These are phyloP conservation scores for Rhododendron molle DNA, from an alignment of 148 eudicot genomes.

Conservation along the genomic window DNA sequence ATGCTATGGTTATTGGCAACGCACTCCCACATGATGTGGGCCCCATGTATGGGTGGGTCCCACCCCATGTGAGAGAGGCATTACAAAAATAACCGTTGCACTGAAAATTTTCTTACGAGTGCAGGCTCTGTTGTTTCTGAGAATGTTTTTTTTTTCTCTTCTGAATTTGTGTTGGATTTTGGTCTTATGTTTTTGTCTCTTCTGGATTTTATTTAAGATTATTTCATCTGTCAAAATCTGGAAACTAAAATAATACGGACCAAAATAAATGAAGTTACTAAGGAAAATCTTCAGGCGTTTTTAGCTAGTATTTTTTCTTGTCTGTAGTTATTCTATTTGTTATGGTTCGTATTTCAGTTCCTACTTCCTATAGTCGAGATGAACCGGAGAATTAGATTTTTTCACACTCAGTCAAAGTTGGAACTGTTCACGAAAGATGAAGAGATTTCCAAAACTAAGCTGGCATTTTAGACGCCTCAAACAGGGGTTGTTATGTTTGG, in stretches of 20 bases:
- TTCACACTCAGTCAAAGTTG: not conserved
- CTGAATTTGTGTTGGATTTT: not conserved
- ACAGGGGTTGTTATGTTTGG: not conserved
- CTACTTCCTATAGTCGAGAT: not conserved
- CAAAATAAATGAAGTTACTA: not conserved
- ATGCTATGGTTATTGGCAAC: too few relatives aligned
- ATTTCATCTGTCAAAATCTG: not conserved
- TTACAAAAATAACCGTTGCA: too few relatives aligned
- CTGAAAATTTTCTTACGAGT: not conserved
- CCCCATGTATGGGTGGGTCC: too few relatives aligned
- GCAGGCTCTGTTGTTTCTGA: not conserved
- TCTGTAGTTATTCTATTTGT: not conserved
- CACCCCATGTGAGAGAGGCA: too few relatives aligned
- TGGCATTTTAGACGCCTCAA: not conserved
- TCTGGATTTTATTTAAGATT: not conserved
- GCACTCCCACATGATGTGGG: too few relatives aligned
- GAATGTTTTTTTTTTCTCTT: not conserved
- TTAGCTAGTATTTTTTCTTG: not conserved
- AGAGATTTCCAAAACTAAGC: not conserved
- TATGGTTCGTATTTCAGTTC: not conserved
- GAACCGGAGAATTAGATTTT: not conserved
- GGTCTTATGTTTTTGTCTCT: not conserved
- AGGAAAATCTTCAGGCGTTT: not conserved
- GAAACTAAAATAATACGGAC: not conserved
- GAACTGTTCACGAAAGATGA: not conserved